phyloP scores from a whole-genome alignment of 2,329 filamentous ascomycete genomes.

The Elsinoe perseae region DNA sequence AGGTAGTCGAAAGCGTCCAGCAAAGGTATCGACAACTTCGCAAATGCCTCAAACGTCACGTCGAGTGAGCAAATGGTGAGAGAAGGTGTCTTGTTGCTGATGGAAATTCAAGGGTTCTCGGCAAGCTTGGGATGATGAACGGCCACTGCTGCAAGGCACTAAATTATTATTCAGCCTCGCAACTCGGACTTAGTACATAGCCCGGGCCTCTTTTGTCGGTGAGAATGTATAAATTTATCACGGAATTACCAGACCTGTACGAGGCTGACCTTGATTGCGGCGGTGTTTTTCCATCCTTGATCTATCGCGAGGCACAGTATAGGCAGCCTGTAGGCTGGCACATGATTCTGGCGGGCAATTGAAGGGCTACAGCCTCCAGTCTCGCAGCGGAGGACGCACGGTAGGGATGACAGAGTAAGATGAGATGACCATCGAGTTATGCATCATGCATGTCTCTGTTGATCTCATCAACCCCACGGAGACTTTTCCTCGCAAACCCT shows the following conservation, averaged over 20 bases:
- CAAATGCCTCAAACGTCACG: background rate
- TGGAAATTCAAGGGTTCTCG: constrained; percentile 12
- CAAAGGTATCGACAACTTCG: background rate
- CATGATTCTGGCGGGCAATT: no score
- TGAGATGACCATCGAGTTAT: background rate
- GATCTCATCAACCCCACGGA: background rate
- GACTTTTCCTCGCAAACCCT: background rate
- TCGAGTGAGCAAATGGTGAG: background rate
- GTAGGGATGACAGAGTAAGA: background rate
- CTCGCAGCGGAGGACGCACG: background rate
- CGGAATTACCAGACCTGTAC: background rate
- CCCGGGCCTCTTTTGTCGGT: constrained; percentile 3
- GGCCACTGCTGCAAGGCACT: constrained; percentile 6
- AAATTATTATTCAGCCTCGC: constrained; percentile 14
- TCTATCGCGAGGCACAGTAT: background rate
- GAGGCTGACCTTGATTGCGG: background rate
- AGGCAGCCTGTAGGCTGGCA: background rate
- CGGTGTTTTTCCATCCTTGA: background rate
- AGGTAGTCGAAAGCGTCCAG: background rate
- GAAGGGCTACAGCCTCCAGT: background rate
- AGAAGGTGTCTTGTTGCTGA: constrained; percentile 3
- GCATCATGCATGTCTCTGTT: constrained; percentile 6
- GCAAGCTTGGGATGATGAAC: constrained; percentile 13
- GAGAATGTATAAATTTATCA: constrained; percentile 2
- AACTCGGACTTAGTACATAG: constrained; percentile 1